Base-by-base conservation (phyloP, 345 rosid genomes). In the Adansonia digitata region DNA sequence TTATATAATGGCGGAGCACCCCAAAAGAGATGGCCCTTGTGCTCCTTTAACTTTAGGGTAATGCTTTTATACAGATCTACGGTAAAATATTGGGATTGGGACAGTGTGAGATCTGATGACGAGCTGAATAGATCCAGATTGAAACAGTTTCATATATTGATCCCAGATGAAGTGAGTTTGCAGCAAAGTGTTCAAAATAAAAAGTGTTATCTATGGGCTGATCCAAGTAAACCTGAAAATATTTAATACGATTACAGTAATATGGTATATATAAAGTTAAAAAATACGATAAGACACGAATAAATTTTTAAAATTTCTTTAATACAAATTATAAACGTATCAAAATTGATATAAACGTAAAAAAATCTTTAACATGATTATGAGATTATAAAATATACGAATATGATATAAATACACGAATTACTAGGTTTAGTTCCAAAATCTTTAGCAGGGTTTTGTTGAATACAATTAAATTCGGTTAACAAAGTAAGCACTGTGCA, bases 21-120 rank as follows among this genome's bases (percentile, higher is more conserved):
- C n/a, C n/a, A n/a, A n/a, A 59, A 14, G 37, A 59, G 75, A 69
- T 70, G 39, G 20, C 42, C 27, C 29, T 77, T 59, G 37, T 8
- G 59, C 59, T 52, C 9, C 12, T 55, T 10, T 9, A 22, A 55
- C 31, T 55, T 55, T 55, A 9, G 9, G 14, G 29, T 55, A 55
- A 22, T 55, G 60, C 60, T 55, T 22, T 2, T 29, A 8, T 10
- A 9, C 29, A 55, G 10, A 55, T 9, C 29, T 55, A 55, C 8
- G 22, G 15, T 1, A 5, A 20, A 22, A 55, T 55, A 55, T 20
- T 55, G 29, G 1, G 5, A 55, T 22, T 15, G 4, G 4, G 29
- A 22, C 60, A 55, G 22, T 55, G 29, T 22, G 60, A 55, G 26
- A 20, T 53, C 42, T 22, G 60, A 55, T 55, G 14, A 55, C 2